A percentile compares a stretch with the other conserved stretches of the same genome.
phyloP scores from a whole-genome alignment of 495 filamentous ascomycete species.

The Aspergillus heteromorphus region DNA sequence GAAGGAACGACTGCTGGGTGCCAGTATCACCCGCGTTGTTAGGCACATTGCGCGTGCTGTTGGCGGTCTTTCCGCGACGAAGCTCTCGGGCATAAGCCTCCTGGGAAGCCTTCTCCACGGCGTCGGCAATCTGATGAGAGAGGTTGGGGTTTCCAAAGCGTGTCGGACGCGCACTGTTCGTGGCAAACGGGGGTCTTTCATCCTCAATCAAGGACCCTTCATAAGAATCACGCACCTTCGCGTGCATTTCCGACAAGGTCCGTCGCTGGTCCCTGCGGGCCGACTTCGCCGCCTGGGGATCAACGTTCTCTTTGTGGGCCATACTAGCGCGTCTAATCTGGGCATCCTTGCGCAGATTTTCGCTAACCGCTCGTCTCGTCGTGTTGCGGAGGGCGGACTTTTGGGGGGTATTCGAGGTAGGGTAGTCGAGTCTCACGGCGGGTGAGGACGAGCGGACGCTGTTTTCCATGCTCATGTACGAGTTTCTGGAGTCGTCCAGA shows the following conservation, averaged over 20 bases:
- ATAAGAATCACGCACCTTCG: slow-evolving; percentile 50
- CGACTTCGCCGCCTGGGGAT: slow-evolving; percentile 32
- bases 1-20: slow-evolving; percentile 56
- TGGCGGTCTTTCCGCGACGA: slow-evolving; percentile 23
- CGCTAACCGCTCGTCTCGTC: slow-evolving; percentile 29
- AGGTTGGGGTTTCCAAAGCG: slow-evolving; percentile 49
- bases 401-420: slow-evolving; percentile 37
- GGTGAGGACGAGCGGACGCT: slow-evolving; percentile 45
- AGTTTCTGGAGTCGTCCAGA: slow-evolving; percentile 39
- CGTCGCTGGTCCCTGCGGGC: slow-evolving; percentile 33
- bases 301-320: slow-evolving; percentile 42
- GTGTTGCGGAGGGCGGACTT: slow-evolving; percentile 25
- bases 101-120: slow-evolving; percentile 38
- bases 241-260: slow-evolving; percentile 50
- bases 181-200: slow-evolving; percentile 45
- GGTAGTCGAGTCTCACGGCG: slow-evolving; percentile 42
- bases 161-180: slow-evolving; percentile 45
- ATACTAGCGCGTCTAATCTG: slow-evolving; percentile 40
- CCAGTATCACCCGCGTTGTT: slow-evolving; percentile 33
- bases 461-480: slow-evolving; percentile 43
- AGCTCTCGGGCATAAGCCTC: slow-evolving; percentile 36
- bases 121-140: slow-evolving; percentile 41
- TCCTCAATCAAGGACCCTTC: slow-evolving; percentile 48
- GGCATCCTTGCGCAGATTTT: slow-evolving; percentile 41
- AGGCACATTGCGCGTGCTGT: slow-evolving; percentile 16